Evolutionary conservation across 768 basidiomycete genomes (phyloP), one percentile per base, ranked within the genome.

Genomic region (Rickenella mellea): DNA sequence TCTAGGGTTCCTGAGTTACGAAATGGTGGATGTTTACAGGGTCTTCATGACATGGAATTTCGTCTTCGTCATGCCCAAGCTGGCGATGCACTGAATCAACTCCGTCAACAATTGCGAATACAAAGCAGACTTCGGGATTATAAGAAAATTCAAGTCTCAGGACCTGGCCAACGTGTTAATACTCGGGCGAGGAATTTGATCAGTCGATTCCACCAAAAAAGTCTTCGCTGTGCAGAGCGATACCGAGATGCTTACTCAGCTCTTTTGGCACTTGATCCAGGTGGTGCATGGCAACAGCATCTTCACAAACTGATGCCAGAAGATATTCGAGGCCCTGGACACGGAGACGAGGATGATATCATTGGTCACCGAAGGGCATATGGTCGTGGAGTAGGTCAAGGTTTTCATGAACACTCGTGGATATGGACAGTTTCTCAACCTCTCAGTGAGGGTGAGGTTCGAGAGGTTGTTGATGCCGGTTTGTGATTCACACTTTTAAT

Each of bases 51-150:
- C 12, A 50, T 49, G 25, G 52, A 59, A 40, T 44, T 51, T 11
- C 37, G 43, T 4, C 41, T 56, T 7, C 49, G 50, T 1, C 24
- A 41, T 11, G 57, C 49, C 2, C 54, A 55, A 30, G 46, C 49
- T 1, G 26, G 19, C 3, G 48, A 49, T 15, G 50, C 49, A 1
- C 32, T 58, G 7, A 17, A 20, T 0, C 28, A 42, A 14, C 35
- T 57, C 4, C 53, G 55, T 1, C 33, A 41, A 2, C 53, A 54
- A 15, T 49, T 56, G 1, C 29, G 51, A 0, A 25, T 41, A 2
- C 41, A 31, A 8, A n/a, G 17, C 2, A 17, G 27, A 2, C 25
- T 51, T 9, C 15, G 30, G 2, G 36, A 47, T 5, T 48, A 38
- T 33, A 41, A 27, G 17, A 25, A 17, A 2, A 10, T 42, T 12